Conservation (phyloP, 2,329 filamentous ascomycete genomes). For the Diaporthe amygdali region DNA sequence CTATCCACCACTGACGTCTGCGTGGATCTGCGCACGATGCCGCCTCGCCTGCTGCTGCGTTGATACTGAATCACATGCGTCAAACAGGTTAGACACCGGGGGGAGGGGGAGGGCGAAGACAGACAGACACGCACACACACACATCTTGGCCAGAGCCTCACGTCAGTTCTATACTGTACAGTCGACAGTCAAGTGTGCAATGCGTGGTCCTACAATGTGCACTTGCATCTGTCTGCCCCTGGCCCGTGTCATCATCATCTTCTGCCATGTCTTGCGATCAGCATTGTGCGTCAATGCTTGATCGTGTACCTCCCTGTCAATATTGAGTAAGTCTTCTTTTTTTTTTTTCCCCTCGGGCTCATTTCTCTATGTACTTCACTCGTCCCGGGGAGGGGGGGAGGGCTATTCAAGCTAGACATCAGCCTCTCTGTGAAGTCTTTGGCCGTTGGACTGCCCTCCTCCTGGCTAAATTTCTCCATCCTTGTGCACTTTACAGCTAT, state of each 20-base stretch:
- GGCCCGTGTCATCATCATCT: not conserved
- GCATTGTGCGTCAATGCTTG: not conserved
- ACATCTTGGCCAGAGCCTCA: too few species aligned
- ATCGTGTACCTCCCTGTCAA: not conserved
- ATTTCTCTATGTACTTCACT: too few species aligned
- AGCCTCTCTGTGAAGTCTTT: not conserved
- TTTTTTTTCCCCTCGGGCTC: not conserved
- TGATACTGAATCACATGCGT: too few species aligned
- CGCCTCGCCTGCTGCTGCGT: too few species aligned
- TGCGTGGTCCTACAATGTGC: not conserved
- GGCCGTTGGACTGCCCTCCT: not conserved
- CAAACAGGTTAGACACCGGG: too few species aligned
- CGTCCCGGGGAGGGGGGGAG: not conserved
- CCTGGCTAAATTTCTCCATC: not conserved
- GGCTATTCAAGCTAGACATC: not conserved
- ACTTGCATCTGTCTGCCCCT: not conserved
- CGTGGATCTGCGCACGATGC: not conserved
- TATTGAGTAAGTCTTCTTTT: not conserved
- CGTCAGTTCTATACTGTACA: too few species aligned
- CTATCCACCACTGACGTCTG: constrained; percentile 8
- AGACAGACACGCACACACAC: too few species aligned
- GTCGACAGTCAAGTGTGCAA: too few species aligned
- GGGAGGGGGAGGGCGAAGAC: too few species aligned
- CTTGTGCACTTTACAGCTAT: not conserved
- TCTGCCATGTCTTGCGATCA: not conserved